Conservation (phyloP, 106 monocot species). For the Cymbidium sinense region DNA sequence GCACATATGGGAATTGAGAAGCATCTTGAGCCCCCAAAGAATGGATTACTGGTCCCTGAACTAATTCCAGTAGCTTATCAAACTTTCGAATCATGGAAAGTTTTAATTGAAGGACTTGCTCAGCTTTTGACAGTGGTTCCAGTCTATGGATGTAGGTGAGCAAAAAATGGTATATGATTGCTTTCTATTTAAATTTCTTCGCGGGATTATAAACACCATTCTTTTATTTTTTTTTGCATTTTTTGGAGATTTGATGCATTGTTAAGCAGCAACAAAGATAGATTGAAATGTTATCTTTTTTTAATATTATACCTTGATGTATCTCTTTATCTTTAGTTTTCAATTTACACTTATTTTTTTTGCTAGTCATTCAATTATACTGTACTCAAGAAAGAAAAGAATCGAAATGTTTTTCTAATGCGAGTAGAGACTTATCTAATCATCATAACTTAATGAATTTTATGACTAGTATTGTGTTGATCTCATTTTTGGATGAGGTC, state of each 20-base stretch:
- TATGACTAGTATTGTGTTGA: neutral
- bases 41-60: conserved; percentile 80
- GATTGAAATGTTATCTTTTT: neutral
- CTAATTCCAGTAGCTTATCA: conserved; percentile 84
- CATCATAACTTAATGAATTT: no score
- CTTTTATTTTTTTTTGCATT: neutral
- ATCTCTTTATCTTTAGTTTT: neutral
- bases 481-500: no score
- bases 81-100: conserved; percentile 70
- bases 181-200: neutral
- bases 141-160: conserved; percentile 89
- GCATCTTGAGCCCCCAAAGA: conserved; percentile 78
- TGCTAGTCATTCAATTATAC: no score
- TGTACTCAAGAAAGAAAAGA: neutral
- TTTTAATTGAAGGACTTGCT: conserved; percentile 75
- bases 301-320: neutral
- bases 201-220: neutral
- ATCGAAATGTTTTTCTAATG: no score
- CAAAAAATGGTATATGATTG: neutral
- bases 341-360: neutral
- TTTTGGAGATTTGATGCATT: neutral
- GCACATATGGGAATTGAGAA: conserved; percentile 86
- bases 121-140: conserved; percentile 71
- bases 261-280: neutral
- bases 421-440: no score